Evolutionary conservation across 2,329 filamentous ascomycete species (phyloP).

Genomic region (Aquanectria penicillioides): DNA sequence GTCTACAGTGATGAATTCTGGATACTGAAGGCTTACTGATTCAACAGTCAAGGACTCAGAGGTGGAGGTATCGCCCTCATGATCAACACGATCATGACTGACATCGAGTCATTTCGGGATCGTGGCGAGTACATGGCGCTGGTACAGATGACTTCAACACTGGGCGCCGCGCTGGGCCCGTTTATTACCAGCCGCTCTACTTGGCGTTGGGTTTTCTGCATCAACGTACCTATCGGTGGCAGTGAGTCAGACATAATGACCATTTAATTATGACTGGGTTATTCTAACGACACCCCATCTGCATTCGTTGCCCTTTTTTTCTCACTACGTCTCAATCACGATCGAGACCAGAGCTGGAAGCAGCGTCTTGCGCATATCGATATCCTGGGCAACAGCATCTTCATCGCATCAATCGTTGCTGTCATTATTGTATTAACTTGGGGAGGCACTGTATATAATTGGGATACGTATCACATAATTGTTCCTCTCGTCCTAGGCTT

Average conservation of each 20-base stretch:
- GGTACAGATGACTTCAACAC: conserved; percentile 42
- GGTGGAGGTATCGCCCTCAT: conserved; percentile 48
- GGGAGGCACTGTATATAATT: conserved; percentile 61
- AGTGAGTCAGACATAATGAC: too few species aligned
- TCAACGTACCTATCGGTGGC: conserved; percentile 49
- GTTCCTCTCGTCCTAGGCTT: conserved; percentile 58
- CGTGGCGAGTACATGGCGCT: conserved; percentile 53
- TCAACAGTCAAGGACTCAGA: conserved; percentile 61
- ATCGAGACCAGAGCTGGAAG: conserved; percentile 21
- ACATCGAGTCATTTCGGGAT: conserved; percentile 60
- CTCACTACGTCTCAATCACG: conserved; percentile 38
- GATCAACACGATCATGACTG: conserved; percentile 47
- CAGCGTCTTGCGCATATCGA: conserved; percentile 47
- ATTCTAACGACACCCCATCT: too few species aligned
- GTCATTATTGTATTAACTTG: conserved; percentile 63
- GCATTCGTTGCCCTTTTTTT: conserved; percentile 31
- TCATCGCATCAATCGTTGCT: conserved; percentile 48
- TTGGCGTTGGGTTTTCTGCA: conserved; percentile 58
- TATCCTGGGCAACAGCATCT: conserved; percentile 51
- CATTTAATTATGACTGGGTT: too few species aligned
- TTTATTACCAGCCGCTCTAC: conserved; percentile 45
- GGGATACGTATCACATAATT: conserved; percentile 59
- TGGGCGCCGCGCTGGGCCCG: conserved; percentile 48
- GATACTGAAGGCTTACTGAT: too few species aligned
- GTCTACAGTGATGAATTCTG: too few species aligned